Evolutionary conservation across 495 filamentous ascomycete genomes (phyloP).

Genomic region (Halenospora varia): DNA sequence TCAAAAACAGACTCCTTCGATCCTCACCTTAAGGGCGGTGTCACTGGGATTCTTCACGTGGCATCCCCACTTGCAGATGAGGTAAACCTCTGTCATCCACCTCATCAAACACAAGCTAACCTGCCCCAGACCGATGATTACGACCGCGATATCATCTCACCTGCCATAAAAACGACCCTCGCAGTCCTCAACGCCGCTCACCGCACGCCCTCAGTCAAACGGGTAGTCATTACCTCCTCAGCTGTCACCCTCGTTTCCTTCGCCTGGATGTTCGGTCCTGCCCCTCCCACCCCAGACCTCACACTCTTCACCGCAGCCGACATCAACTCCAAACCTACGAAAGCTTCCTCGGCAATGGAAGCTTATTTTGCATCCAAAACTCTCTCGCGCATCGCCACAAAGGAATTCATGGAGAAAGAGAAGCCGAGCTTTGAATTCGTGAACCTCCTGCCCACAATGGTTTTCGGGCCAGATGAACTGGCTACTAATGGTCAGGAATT

Average conservation of each 20-base stretch:
- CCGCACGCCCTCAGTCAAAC: conserved; percentile 30
- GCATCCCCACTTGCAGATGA: conserved; percentile 33
- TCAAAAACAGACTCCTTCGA: conserved; percentile 15
- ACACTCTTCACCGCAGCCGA: conserved; percentile 20
- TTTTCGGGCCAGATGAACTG: conserved; percentile 40
- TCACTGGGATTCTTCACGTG: conserved; percentile 33
- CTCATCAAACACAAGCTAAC: conserved; percentile 17
- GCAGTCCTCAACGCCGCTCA: conserved; percentile 36
- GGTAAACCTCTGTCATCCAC: conserved; percentile 21
- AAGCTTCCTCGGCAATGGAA: conserved; percentile 15
- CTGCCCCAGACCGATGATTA: conserved; percentile 11
- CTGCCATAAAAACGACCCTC: conserved; percentile 34
- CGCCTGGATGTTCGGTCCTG: conserved; percentile 27
- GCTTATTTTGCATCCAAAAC: conserved; percentile 26
- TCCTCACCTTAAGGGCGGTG: conserved; percentile 7
- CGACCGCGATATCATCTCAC: conserved; percentile 28
- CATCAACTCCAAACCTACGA: conserved; percentile 13
- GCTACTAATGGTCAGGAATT: conserved; percentile 29
- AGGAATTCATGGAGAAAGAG: conserved; percentile 37
- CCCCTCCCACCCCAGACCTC: conserved; percentile 22
- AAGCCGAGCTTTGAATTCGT: conserved; percentile 43
- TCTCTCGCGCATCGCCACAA: conserved; percentile 36
- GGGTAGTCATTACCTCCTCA: conserved; percentile 42
- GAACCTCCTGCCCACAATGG: conserved; percentile 41
- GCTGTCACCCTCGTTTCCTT: conserved; percentile 29